These are phyloP conservation scores for Nemania sp. DNA, from an alignment of 2,329 filamentous ascomycete species.

Conservation along the genomic window DNA sequence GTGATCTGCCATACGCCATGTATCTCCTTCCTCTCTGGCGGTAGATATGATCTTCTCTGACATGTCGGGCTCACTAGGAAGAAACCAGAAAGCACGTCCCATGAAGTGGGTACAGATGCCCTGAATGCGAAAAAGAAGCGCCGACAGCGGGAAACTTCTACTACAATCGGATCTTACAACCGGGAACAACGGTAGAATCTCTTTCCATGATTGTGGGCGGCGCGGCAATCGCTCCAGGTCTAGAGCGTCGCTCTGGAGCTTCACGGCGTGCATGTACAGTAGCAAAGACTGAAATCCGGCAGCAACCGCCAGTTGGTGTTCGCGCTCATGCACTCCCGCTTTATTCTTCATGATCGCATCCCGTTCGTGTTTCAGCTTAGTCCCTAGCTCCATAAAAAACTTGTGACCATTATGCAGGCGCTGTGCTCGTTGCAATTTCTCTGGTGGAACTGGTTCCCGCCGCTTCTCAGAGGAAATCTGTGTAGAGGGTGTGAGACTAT, in stretches of 20 bases:
- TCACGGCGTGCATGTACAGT: conserved; percentile 56
- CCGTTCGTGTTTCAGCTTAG: conserved; percentile 57
- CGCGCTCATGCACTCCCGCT: conserved; percentile 28
- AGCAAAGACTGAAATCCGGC: conserved; percentile 38
- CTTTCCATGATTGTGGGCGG: conserved; percentile 41
- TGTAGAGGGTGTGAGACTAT: conserved; percentile 47
- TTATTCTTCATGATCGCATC: conserved; percentile 48
- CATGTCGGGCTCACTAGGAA: conserved; percentile 28
- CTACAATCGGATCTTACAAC: conserved; percentile 34
- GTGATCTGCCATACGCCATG: conserved; percentile 35
- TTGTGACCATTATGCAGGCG: conserved; percentile 43
- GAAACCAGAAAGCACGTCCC: conserved; percentile 32
- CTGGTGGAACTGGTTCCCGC: conserved; percentile 40
- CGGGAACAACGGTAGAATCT: conserved; percentile 33
- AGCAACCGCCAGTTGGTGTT: conserved; percentile 35
- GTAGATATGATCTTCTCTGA: conserved; percentile 29
- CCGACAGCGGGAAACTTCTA: conserved; percentile 28
- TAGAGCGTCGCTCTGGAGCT: conserved; percentile 51
- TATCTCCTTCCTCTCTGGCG: conserved; percentile 35
- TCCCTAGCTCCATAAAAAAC: conserved; percentile 48
- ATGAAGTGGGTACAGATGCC: conserved; percentile 35
- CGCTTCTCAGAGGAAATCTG: conserved; percentile 39
- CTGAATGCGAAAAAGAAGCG: conserved; percentile 38
- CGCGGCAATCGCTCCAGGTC: conserved; percentile 47
- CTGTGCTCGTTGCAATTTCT: conserved; percentile 36